phyloP scores from a whole-genome alignment of 495 filamentous ascomycete species.

The Penicillium lagena region DNA sequence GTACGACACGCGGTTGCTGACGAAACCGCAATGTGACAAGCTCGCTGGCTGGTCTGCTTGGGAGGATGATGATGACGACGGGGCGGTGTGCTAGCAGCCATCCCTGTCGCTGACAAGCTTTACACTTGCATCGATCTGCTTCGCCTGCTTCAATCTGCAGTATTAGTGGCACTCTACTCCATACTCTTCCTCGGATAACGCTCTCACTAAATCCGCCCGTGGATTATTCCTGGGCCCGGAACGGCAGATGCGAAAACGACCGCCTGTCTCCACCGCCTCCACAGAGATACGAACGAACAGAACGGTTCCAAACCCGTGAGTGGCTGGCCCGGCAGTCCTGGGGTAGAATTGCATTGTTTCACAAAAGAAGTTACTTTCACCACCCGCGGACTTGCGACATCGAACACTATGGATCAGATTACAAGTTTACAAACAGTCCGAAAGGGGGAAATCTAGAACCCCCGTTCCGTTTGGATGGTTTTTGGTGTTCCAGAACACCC shows the following conservation, averaged over 20 bases:
- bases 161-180: no score
- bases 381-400: no score
- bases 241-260: background rate
- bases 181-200: no score
- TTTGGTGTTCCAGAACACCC: conserved; percentile 3
- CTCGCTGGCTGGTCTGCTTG: background rate
- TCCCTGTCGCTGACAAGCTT: background rate
- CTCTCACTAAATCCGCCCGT: no score
- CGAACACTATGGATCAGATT: background rate
- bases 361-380: background rate
- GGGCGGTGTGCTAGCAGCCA: no score
- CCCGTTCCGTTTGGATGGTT: conserved; percentile 2
- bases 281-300: background rate
- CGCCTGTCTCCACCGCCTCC: conserved; percentile 8
- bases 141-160: no score
- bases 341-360: conserved; percentile 4
- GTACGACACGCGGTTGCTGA: conserved; percentile 14
- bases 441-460: conserved; percentile 10
- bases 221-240: background rate
- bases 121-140: background rate
- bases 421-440: conserved; percentile 7
- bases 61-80: background rate
- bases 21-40: conserved; percentile 10
- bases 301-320: no score
- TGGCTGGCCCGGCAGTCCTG: background rate